Percentiles rank a stretch among this genome's conserved stretches.
These are phyloP conservation scores for Pinus taeda DNA, from an alignment of 75 land plant species.

Conservation along the genomic window DNA sequence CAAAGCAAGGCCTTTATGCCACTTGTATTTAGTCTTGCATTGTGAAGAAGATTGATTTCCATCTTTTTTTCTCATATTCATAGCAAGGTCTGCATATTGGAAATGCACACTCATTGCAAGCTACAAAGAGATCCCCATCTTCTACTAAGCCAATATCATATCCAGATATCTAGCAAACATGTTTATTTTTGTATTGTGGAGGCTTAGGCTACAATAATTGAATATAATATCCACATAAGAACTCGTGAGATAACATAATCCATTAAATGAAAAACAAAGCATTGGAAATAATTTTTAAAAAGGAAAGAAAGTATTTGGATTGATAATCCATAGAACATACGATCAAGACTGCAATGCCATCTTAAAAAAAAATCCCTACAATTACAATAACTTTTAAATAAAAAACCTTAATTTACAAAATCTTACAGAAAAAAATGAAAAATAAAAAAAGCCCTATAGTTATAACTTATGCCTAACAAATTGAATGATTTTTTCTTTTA, in stretches of 20 bases:
- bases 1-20: slow-evolving; percentile 30
- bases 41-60: slow-evolving; percentile 80
- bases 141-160: slow-evolving; percentile 55
- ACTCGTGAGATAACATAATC: neutral
- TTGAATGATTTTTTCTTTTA: no score
- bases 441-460: no score
- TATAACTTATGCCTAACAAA: no score
- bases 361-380: no score
- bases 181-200: slow-evolving; percentile 31
- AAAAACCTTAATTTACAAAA: no score
- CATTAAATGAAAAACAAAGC: neutral
- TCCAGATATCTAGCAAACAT: slow-evolving; percentile 73
- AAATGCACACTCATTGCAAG: slow-evolving; percentile 75
- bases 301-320: no score
- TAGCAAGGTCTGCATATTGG: slow-evolving; percentile 86
- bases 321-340: no score
- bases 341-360: no score
- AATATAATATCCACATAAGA: neutral
- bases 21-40: slow-evolving; percentile 77
- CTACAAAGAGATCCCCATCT: slow-evolving; percentile 67
- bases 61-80: slow-evolving; percentile 78
- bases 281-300: neutral
- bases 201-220: slow-evolving; percentile 21
- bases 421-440: no score
- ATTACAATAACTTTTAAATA: no score